Conservation (phyloP, 129 eudicot species). For the Calendula officinalis region DNA sequence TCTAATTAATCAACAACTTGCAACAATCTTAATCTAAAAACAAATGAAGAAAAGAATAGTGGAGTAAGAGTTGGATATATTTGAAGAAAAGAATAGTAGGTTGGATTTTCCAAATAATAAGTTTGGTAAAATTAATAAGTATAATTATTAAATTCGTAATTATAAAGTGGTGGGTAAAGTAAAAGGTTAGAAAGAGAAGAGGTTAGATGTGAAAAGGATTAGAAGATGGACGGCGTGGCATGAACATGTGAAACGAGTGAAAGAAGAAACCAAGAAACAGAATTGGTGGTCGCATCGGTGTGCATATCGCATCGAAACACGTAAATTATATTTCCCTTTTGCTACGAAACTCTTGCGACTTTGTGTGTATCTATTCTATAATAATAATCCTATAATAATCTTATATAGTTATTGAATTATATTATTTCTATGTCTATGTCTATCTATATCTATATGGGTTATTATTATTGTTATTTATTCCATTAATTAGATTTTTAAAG, state of each 20-base stretch:
- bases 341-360: slow-evolving; percentile 31
- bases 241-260: slow-evolving; percentile 30
- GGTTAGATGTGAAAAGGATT: slow-evolving; percentile 37
- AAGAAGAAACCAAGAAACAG: slow-evolving; percentile 28
- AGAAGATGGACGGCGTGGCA: slow-evolving; percentile 22
- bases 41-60: too few relatives aligned
- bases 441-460: too few relatives aligned
- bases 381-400: too few relatives aligned
- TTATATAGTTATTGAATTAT: neutral
- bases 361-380: slow-evolving; percentile 19
- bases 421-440: neutral
- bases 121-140: neutral
- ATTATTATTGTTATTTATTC: neutral
- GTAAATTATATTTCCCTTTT: slow-evolving; percentile 21
- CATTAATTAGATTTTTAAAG: neutral
- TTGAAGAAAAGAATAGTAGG: slow-evolving; percentile 18
- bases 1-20: neutral
- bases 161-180: neutral
- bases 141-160: slow-evolving; percentile 4
- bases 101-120: slow-evolving; percentile 7
- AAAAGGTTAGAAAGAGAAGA: slow-evolving; percentile 29
- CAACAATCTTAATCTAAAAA: neutral
- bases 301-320: slow-evolving; percentile 22
- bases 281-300: slow-evolving; percentile 20
- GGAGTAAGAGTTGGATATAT: neutral